Evolutionary conservation across 805 yeast species (phyloP), one percentile per base, ranked within the genome.

Genomic region (Candida parachauliodes): DNA sequence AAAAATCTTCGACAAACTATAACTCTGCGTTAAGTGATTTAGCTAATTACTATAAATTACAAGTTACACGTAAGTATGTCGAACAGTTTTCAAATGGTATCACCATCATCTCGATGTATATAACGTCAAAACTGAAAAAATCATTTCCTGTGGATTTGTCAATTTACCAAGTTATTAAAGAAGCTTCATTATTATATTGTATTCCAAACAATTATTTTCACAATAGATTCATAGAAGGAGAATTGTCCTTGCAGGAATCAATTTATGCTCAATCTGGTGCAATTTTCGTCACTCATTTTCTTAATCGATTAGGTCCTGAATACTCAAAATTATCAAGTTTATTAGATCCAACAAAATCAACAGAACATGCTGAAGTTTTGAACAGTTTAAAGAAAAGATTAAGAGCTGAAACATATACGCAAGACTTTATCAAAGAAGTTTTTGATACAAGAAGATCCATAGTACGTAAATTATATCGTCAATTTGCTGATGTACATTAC

Each of bases 261-360:
- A 82, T 88, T 41, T 93, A 93, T 59, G 94, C 97, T 31, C 98
- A 91, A 60, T 83, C 88, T 60, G 95, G 91, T 51, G 83, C 85
- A 31, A 85, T 88, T 44, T 91, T 93, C 57, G 95, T 88, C 35
- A 83, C 95, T 24, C 98, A 93, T 64, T 93, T 91, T 68, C 75
- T 91, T 61, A 93, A 93, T 70, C 77, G 98, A 57, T 74, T 91
- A 55, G 97, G 98, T 21, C 79, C 94, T 2, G 97, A 89, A 62
- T 89, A 85, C 62, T 77, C 72, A 48, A 74, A 87, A 32, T 71
- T 91, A 54, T 62, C 78, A 42, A 65, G 72, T 23, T 70, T 88
- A 43, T 70, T 89, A 42, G 83, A 80, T 48, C 70, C 80, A 21
- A 63, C 76, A 33, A 73, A 74, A 54, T 75, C 79, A 46, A 69